These are phyloP conservation scores for Solanum hybrid DNA, from an alignment of 305 asterid species.

Conservation along the genomic window DNA sequence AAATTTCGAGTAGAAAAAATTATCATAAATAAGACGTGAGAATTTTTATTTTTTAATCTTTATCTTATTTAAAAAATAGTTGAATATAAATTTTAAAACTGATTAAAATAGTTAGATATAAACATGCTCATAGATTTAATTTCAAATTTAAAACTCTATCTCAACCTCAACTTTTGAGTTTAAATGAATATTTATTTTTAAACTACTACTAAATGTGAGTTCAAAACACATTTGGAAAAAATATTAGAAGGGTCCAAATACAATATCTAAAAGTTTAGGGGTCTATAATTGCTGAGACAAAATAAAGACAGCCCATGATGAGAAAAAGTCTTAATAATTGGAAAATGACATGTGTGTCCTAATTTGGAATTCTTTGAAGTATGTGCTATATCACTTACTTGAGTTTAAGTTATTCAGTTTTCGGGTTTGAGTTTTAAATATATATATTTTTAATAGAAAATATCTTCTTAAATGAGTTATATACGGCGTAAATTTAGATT, in stretches of 20 bases:
- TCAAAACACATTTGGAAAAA: background rate
- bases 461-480: too few species aligned
- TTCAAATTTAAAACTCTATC: background rate
- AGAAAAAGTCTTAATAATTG: background rate
- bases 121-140: background rate
- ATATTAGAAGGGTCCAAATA: background rate
- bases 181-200: too few species aligned
- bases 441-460: too few species aligned
- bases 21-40: background rate
- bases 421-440: background rate
- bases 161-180: background rate
- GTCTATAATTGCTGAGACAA: background rate
- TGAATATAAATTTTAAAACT: background rate
- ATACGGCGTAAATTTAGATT: rapidly evolving
- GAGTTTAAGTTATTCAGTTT: background rate
- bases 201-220: background rate
- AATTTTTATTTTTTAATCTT: background rate
- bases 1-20: background rate
- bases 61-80: background rate
- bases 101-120: background rate
- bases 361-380: background rate
- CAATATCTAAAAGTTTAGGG: background rate
- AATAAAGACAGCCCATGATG: background rate
- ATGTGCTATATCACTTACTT: background rate
- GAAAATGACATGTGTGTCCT: background rate